These are phyloP conservation scores for Posidonia oceanica DNA, from an alignment of 116 monocot genomes.

Conservation along the genomic window DNA sequence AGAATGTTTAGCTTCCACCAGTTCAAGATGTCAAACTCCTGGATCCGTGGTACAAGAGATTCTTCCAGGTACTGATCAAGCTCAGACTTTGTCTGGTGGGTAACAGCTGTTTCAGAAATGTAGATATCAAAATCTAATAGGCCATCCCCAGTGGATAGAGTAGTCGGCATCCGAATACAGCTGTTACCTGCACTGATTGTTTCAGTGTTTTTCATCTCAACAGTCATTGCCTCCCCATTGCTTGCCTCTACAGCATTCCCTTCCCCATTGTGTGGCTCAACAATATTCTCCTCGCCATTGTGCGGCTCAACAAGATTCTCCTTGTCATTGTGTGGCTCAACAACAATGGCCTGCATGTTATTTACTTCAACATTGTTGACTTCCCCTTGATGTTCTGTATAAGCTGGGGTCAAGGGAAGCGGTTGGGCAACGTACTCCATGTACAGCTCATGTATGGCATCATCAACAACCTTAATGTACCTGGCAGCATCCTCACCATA, in stretches of 20 bases:
- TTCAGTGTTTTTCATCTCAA: background rate
- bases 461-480: slow-evolving; percentile 46
- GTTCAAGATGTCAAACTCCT: slow-evolving; percentile 49
- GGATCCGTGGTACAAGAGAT: slow-evolving; percentile 42
- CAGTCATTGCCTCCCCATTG: slow-evolving; percentile 1
- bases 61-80: slow-evolving; percentile 68
- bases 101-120: slow-evolving; percentile 24
- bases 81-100: slow-evolving; percentile 49
- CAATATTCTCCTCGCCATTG: background rate
- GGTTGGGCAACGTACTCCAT: slow-evolving; percentile 33
- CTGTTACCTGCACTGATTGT: background rate
- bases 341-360: background rate
- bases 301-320: background rate
- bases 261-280: slow-evolving; percentile 7
- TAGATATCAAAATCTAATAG: slow-evolving; percentile 29
- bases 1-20: slow-evolving; percentile 65
- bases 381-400: slow-evolving; percentile 14
- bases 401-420: slow-evolving; percentile 25
- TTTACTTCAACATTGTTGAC: slow-evolving; percentile 3
- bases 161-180: background rate
- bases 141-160: slow-evolving; percentile 16
- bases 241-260: background rate
- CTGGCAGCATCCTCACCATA: slow-evolving; percentile 36
- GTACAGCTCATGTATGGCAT: slow-evolving; percentile 42
- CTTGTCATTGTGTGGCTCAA: background rate